These are phyloP conservation scores for Lachnum nothofagi DNA, from an alignment of 2,329 filamentous ascomycete species.

Conservation along the genomic window DNA sequence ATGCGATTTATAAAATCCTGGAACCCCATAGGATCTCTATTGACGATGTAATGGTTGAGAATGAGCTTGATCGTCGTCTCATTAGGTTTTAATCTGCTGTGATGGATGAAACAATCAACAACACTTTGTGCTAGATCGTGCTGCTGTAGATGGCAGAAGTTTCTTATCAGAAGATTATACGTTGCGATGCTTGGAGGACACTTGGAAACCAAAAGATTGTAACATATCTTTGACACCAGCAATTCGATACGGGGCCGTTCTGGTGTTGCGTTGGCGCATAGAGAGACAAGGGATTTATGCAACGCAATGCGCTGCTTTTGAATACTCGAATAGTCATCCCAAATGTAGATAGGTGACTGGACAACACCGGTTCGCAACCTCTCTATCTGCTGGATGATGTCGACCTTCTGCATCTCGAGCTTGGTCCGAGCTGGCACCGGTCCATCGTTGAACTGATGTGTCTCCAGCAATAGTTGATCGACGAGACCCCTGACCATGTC, in stretches of 20 bases:
- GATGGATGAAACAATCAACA: conserved; percentile 45
- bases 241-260: conserved; percentile 21
- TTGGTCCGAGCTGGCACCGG: background rate
- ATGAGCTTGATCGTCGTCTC: conserved; percentile 25
- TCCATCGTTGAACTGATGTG: background rate
- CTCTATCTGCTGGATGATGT: conserved; percentile 18
- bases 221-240: conserved; percentile 41
- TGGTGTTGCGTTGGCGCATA: conserved; percentile 15
- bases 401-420: conserved; percentile 8
- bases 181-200: conserved; percentile 62
- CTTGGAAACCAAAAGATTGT: conserved; percentile 60
- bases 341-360: conserved; percentile 22
- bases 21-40: conserved; percentile 24
- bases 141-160: conserved; percentile 51
- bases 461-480: conserved; percentile 16
- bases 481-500: conserved; percentile 23
- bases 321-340: conserved; percentile 9
- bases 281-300: conserved; percentile 19
- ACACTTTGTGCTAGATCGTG: conserved; percentile 49
- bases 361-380: conserved; percentile 14
- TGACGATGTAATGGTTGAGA: conserved; percentile 28
- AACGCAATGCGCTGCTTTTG: conserved; percentile 19
- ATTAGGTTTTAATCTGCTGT: conserved; percentile 30
- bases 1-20: conserved; percentile 26
- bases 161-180: conserved; percentile 65